These are phyloP conservation scores for Pseudonitzschia delicatissima DNA, from an alignment of 108 stramenopile species.

Conservation along the genomic window DNA sequence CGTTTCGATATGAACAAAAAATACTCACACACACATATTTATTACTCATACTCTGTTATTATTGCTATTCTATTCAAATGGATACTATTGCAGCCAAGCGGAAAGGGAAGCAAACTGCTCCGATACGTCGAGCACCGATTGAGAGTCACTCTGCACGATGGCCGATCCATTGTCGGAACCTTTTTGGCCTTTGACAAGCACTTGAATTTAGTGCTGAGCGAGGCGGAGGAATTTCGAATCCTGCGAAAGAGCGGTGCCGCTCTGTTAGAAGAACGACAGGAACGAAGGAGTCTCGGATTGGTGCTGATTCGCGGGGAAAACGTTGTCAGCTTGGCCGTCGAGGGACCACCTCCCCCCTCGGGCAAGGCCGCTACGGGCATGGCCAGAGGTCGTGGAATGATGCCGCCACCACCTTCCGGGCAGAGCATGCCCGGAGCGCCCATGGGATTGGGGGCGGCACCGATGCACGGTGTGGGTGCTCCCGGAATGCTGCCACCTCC, in stretches of 20 bases:
- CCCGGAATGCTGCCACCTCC: conserved; percentile 60
- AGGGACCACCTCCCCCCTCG: conserved; percentile 87
- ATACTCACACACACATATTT: too few species aligned
- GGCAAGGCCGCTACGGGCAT: conserved; percentile 36
- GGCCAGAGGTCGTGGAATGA: conserved; percentile 56
- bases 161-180: conserved; percentile 91
- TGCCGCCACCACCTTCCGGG: conserved; percentile 30
- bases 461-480: conserved; percentile 72
- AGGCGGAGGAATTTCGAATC: conserved; percentile 94
- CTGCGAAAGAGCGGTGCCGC: conserved; percentile 56
- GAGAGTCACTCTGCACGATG: conserved; percentile 77
- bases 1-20: too few species aligned
- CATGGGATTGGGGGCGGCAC: conserved; percentile 80
- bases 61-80: too few species aligned
- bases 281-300: conserved; percentile 90
- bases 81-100: conserved; percentile 69
- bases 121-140: conserved; percentile 87
- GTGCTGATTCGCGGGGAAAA: conserved; percentile 96
- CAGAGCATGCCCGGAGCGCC: conserved; percentile 40
- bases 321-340: conserved; percentile 97
- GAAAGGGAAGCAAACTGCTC: conserved; percentile 81
- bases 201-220: conserved; percentile 94
- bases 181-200: conserved; percentile 99
- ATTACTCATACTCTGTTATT: too few species aligned
- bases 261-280: conserved; percentile 87